Percentiles rank a stretch among this genome's conserved stretches.
phyloP scores from a whole-genome alignment of 768 basidiomycete species.

The Panaeolus cyanescens region DNA sequence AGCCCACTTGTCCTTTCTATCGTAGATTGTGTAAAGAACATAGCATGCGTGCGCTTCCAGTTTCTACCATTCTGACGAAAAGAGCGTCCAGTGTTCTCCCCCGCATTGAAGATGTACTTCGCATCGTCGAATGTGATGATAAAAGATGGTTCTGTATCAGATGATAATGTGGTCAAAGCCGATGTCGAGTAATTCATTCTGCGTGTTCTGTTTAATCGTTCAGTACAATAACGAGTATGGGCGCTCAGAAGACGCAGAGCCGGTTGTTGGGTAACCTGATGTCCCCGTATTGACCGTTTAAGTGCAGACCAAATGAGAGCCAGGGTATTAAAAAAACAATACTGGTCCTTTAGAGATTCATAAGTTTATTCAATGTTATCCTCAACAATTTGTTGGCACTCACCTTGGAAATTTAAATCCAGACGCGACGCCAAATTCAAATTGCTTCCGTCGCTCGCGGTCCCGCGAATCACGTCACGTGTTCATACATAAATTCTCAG shows the following conservation, averaged over 20 bases:
- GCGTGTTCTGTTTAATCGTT: conserved; percentile 1
- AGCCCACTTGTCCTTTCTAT: conserved; percentile 71
- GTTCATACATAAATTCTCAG: too few relatives aligned
- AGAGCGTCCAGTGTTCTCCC: conserved; percentile 78
- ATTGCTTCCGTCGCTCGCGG: not conserved
- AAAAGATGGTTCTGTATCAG: conserved; percentile 83
- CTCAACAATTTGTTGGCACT: not conserved
- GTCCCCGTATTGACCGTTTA: not conserved
- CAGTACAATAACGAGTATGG: not conserved
- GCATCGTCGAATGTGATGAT: conserved; percentile 73
- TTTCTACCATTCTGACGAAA: conserved; percentile 68
- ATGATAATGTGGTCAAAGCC: conserved; percentile 57
- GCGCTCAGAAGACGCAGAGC: not conserved
- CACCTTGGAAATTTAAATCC: not conserved
- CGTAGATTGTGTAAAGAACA: conserved; percentile 73
- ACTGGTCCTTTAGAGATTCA: not conserved
- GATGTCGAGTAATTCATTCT: conserved; percentile 61
- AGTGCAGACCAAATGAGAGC: not conserved
- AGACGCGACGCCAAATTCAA: not conserved
- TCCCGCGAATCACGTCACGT: not conserved
- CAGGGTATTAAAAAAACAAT: not conserved
- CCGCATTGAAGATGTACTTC: conserved; percentile 87
- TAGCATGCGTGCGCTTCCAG: conserved; percentile 64
- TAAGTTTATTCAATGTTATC: not conserved
- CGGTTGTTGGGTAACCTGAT: not conserved